These are phyloP conservation scores for Calcarisporium arbuscula DNA, from an alignment of 2,329 filamentous ascomycete genomes.

Conservation along the genomic window DNA sequence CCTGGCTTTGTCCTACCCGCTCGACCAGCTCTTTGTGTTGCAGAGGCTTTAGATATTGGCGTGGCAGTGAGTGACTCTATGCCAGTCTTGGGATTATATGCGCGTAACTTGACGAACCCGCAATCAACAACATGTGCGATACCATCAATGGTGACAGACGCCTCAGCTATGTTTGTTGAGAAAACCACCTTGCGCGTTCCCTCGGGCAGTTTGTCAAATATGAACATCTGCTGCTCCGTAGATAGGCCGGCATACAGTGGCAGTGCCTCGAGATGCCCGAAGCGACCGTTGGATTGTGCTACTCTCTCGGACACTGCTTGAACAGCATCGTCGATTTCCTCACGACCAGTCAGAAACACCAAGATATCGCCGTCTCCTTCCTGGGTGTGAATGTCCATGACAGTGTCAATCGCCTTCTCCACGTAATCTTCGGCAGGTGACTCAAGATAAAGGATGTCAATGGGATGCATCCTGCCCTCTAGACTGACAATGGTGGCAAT, in stretches of 20 bases:
- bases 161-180: conserved; percentile 93
- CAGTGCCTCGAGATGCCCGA: conserved; percentile 35
- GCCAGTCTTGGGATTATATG: conserved; percentile 75
- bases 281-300: conserved; percentile 42
- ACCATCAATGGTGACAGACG: conserved; percentile 88
- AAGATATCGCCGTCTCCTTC: conserved; percentile 82
- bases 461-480: conserved; percentile 82
- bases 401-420: conserved; percentile 72
- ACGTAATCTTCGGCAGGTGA: conserved; percentile 79
- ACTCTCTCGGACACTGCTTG: conserved; percentile 71
- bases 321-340: conserved; percentile 84
- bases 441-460: conserved; percentile 78
- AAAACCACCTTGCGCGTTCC: conserved; percentile 87
- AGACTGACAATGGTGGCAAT: conserved; percentile 63
- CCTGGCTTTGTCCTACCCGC: conserved; percentile 84
- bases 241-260: conserved; percentile 86
- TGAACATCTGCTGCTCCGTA: conserved; percentile 88
- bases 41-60: conserved; percentile 82
- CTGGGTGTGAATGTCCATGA: conserved; percentile 79
- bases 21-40: conserved; percentile 83
- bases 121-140: conserved; percentile 88
- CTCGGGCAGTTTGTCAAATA: conserved; percentile 78
- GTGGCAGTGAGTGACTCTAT: conserved; percentile 83
- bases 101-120: conserved; percentile 84
- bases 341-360: conserved; percentile 84